Evolutionary conservation across 345 rosid species (phyloP), one percentile per base, ranked within the genome.

Genomic region (Excoecaria cochinchinensis): DNA sequence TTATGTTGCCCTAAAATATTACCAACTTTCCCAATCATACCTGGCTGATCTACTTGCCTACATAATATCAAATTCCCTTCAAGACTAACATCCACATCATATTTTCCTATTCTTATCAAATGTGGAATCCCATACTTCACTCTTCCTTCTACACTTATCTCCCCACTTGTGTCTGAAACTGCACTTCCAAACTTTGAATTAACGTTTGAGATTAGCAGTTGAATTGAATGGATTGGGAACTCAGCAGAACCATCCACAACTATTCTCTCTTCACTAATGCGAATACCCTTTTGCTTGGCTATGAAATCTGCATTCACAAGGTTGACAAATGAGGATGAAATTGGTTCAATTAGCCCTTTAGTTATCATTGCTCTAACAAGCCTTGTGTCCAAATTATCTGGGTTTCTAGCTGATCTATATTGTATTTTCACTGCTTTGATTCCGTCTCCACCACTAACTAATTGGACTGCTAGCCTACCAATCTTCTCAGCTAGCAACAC

Each of bases 11-110:
- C 83, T 16, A 76, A 40, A 4, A 80, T 48, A 69, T 72, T 80
- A 59, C 83, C 83, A 6, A 80, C 83, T 70, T 2, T 67, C 58
- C 83, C 83, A 15, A 80, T 80, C 79, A 80, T 80, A 19, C 83
- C 83, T 0, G 83, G 79, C 25, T 75, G 83, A 59, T 80, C 83
- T 4, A 80, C 64, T 52, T 80, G 79, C 51, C 76, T 57, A 70
- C 83, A 80, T n/a, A 80, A 73, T 65, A 80, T 76, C 12, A 80
- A 50, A 69, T 75, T 80, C 50, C 83, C 83, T 75, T 80, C 83
- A 76, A 76, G 39, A 57, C 79, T 80, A 38, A 80, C 83, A 70
- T 80, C 83, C 48, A 80, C 79, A 55, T 75, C 83, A 7, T 71
- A 80, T 13, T 73, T 65, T 71, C 83, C 83, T 12, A 80, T 79